A percentile compares a stretch with the other conserved stretches of the same genome.
Conservation (phyloP, 2,329 filamentous ascomycete species). For the Aspergillus ruber region DNA sequence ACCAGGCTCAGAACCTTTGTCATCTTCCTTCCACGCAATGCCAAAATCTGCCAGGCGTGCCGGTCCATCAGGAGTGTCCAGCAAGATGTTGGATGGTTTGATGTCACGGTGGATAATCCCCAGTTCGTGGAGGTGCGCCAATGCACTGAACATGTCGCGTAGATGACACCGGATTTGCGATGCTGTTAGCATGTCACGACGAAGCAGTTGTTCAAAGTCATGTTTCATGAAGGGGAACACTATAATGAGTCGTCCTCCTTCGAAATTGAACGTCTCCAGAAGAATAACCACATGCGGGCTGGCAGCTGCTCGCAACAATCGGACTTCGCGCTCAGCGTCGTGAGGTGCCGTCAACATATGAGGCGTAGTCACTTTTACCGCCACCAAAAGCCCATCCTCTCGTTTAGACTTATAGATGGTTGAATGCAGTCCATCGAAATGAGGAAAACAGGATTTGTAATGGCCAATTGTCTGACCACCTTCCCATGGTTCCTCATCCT, state of each 20-base stretch:
- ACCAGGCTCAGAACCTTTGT: conserved; percentile 54
- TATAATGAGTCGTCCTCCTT: conserved; percentile 67
- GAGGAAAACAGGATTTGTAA: conserved; percentile 52
- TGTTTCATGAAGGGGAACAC: conserved; percentile 78
- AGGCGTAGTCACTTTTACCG: conserved; percentile 80
- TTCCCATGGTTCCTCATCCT: conserved; percentile 19
- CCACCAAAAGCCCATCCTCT: conserved; percentile 47
- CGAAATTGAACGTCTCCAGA: conserved; percentile 62
- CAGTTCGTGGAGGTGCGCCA: conserved; percentile 63
- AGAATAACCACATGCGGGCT: conserved; percentile 59
- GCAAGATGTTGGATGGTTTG: conserved; percentile 83
- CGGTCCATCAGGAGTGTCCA: conserved; percentile 61
- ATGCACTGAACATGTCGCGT: conserved; percentile 62
- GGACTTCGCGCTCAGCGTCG: conserved; percentile 70
- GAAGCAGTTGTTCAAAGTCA: conserved; percentile 64
- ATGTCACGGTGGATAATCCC: conserved; percentile 89
- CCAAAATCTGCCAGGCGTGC: conserved; percentile 87
- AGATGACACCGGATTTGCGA: conserved; percentile 46
- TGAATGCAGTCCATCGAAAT: conserved; percentile 68
- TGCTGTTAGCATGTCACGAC: conserved; percentile 35
- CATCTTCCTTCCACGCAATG: conserved; percentile 70
- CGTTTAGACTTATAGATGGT: conserved; percentile 65
- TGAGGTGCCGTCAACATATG: conserved; percentile 71
- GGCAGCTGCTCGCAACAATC: conserved; percentile 60
- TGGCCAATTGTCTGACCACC: conserved; percentile 44